phyloP scores from a whole-genome alignment of 257 asterid genomes.

The Osmanthus fragrans region DNA sequence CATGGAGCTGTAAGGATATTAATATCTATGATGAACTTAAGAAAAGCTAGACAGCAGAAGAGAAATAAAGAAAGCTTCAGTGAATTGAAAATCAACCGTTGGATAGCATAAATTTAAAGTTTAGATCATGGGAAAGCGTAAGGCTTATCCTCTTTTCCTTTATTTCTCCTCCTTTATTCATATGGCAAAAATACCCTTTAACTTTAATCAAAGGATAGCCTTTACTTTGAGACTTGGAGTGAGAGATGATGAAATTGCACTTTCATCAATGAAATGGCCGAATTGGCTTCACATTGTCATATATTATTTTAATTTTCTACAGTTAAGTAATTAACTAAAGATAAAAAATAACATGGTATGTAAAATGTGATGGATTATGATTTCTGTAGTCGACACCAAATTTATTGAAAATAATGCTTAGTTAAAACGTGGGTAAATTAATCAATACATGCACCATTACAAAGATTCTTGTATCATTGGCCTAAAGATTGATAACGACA shows the following conservation, averaged over 20 bases:
- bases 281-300: slow-evolving; percentile 41
- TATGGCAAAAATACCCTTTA: slow-evolving; percentile 58
- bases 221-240: slow-evolving; percentile 60
- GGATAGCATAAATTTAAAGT: slow-evolving; percentile 71
- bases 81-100: slow-evolving; percentile 45
- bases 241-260: slow-evolving; percentile 75
- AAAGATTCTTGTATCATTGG: slow-evolving; percentile 47
- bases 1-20: slow-evolving; percentile 11
- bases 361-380: neutral
- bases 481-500: slow-evolving; percentile 54
- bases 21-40: slow-evolving; percentile 27
- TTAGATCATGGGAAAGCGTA: slow-evolving; percentile 42
- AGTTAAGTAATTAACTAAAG: slow-evolving; percentile 13
- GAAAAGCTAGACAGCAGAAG: slow-evolving; percentile 21
- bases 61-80: slow-evolving; percentile 28
- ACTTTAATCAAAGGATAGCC: slow-evolving; percentile 57
- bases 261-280: slow-evolving; percentile 63
- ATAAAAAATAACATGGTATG: neutral
- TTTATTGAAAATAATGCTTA: neutral
- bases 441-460: slow-evolving; percentile 48
- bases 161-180: slow-evolving; percentile 46
- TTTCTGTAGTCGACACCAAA: neutral
- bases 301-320: slow-evolving; percentile 24
- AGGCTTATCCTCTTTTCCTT: slow-evolving; percentile 46
- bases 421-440: slow-evolving; percentile 26